These are phyloP conservation scores for Lyophyllum shimeji DNA, from an alignment of 768 basidiomycete species.

Conservation along the genomic window DNA sequence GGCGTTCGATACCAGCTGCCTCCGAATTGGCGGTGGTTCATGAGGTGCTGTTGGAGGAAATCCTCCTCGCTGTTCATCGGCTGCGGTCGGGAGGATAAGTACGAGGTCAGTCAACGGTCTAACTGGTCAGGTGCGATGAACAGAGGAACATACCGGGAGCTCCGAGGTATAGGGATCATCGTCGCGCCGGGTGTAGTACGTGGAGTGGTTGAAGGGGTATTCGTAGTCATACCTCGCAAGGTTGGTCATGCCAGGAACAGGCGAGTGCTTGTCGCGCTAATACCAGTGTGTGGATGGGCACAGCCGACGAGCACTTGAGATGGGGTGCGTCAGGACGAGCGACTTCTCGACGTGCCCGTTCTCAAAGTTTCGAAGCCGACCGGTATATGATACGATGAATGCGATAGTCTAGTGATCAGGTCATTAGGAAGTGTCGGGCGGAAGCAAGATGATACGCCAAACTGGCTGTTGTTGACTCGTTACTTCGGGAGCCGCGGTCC, in stretches of 20 bases:
- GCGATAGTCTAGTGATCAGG: neutral
- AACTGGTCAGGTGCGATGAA: neutral
- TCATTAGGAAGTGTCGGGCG: neutral
- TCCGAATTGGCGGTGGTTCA: conserved; percentile 21
- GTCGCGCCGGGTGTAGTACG: conserved; percentile 28
- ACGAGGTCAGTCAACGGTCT: neutral
- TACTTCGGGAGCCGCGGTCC: neutral
- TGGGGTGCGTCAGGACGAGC: neutral
- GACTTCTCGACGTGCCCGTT: neutral
- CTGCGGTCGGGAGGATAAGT: conserved; percentile 15
- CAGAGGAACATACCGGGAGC: conserved; percentile 21
- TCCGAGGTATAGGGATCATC: conserved; percentile 21
- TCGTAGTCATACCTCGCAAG: neutral
- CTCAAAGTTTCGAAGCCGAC: neutral
- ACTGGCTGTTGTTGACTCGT: neutral
- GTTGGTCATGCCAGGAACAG: neutral
- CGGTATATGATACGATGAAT: neutral
- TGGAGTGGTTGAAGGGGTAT: conserved; percentile 32
- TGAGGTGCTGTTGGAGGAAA: conserved; percentile 30
- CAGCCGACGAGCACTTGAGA: neutral
- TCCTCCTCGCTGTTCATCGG: conserved; percentile 34
- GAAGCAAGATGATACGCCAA: neutral
- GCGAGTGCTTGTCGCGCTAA: neutral
- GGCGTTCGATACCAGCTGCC: conserved; percentile 6
- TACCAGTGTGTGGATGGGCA: neutral